A percentile compares a stretch with the other conserved stretches of the same genome.
Conservation (phyloP, 805 yeast species). For the Wickerhamiella sergipiensis region DNA sequence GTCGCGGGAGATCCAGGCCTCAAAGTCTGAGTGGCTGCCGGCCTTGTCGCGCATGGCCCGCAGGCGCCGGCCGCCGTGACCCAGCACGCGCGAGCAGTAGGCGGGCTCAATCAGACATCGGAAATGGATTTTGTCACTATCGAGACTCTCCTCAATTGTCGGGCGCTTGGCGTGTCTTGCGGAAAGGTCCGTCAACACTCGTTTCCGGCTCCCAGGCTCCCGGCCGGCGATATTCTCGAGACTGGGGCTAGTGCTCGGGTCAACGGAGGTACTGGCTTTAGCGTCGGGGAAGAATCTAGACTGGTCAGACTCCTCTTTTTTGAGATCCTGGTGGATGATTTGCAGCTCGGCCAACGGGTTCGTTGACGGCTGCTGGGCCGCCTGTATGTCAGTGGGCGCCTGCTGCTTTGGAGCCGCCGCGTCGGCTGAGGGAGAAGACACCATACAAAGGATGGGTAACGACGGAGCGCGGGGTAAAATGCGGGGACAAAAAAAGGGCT, state of each 20-base stretch:
- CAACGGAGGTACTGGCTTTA: background rate
- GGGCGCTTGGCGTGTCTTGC: background rate
- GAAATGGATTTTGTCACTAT: constrained; percentile 2
- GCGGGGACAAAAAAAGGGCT: background rate
- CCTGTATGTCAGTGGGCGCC: background rate
- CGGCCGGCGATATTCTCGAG: background rate
- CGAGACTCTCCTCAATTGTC: background rate
- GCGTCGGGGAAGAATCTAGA: background rate
- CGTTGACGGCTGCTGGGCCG: background rate
- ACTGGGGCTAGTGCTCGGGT: background rate
- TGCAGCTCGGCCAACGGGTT: background rate
- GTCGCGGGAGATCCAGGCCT: constrained; percentile 22
- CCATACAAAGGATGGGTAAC: background rate
- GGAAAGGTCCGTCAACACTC: background rate
- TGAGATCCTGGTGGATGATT: background rate
- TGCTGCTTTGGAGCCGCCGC: background rate
- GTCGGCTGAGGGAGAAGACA: background rate
- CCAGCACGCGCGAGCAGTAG: constrained; percentile 6
- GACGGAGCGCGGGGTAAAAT: too few species aligned
- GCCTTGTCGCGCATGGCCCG: constrained; percentile 8
- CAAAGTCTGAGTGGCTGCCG: constrained; percentile 1
- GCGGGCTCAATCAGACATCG: constrained; percentile 11
- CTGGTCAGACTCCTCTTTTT: background rate
- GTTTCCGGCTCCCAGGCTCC: background rate
- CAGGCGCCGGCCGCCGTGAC: constrained; percentile 10